Evolutionary conservation across 1,139 yeast species (phyloP).

Genomic region (Pichia sp.): DNA sequence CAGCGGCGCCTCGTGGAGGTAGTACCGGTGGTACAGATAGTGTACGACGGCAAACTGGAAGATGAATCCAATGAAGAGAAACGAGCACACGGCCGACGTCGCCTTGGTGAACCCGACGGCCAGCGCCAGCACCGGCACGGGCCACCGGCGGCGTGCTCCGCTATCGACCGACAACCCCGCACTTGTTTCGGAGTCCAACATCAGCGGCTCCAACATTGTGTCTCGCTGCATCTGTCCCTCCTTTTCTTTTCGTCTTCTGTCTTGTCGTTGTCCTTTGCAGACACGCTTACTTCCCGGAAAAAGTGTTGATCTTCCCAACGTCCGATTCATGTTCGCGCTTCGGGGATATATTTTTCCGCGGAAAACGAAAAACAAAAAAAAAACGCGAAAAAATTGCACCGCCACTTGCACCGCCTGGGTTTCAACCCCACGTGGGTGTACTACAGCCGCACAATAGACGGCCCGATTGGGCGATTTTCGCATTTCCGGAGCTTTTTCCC

Average conservation of each 20-base stretch:
- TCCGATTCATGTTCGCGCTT: background rate
- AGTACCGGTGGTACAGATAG: conserved; percentile 14
- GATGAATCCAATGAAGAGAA: conserved; percentile 23
- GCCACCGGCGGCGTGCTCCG: too few species aligned
- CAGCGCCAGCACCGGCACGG: background rate
- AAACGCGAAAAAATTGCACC: background rate
- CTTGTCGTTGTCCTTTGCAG: background rate
- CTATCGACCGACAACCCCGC: background rate
- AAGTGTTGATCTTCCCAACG: background rate
- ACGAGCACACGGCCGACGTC: conserved; percentile 3
- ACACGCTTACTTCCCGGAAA: background rate
- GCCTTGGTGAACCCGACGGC: background rate
- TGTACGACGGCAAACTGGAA: conserved; percentile 7
- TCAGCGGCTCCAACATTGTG: background rate
- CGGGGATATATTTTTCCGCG: background rate
- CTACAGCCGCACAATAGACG: too few species aligned
- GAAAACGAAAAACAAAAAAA: background rate
- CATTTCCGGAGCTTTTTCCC: background rate
- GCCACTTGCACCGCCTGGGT: background rate
- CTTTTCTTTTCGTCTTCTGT: background rate
- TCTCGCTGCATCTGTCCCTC: background rate
- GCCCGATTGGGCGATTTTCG: too few species aligned
- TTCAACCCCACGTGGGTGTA: background rate
- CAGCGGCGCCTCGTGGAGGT: conserved; percentile 12
- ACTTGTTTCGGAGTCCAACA: background rate